phyloP scores from a whole-genome alignment of 768 basidiomycete species.

The Holtermannia corniformis region DNA sequence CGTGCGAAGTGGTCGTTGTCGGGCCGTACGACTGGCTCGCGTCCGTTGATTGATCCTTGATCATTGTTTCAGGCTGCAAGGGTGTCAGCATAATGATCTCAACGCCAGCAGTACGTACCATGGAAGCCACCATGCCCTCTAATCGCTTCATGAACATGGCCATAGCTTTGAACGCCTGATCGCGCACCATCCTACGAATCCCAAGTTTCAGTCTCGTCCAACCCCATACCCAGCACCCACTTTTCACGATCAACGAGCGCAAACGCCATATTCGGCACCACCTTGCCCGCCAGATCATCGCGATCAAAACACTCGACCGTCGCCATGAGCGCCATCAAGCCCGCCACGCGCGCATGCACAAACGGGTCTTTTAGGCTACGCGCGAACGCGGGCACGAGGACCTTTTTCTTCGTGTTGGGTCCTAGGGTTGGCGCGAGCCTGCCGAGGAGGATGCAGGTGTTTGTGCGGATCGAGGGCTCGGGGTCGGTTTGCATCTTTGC shows the following conservation, averaged over 20 bases:
- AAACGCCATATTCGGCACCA: conserved; percentile 73
- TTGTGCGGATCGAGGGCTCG: conserved; percentile 92
- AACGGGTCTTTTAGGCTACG: conserved; percentile 82
- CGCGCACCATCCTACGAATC: conserved; percentile 65
- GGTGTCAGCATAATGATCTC: neutral
- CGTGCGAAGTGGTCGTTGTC: conserved; percentile 33
- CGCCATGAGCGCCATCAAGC: conserved; percentile 91
- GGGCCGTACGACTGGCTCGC: conserved; percentile 20
- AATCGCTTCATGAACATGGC: conserved; percentile 77
- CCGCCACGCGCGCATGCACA: conserved; percentile 86
- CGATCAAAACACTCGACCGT: conserved; percentile 78
- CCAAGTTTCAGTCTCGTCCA: neutral
- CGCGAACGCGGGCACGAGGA: conserved; percentile 91
- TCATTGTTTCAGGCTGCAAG: conserved; percentile 53
- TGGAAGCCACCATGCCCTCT: conserved; percentile 63
- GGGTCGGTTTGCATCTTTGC: conserved; percentile 87
- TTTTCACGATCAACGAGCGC: conserved; percentile 86
- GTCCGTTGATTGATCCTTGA: conserved; percentile 33
- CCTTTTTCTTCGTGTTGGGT: conserved; percentile 83
- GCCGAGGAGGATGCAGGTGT: conserved; percentile 92
- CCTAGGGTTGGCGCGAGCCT: conserved; percentile 76
- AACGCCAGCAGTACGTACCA: conserved; percentile 53
- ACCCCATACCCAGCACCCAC: conserved; percentile 45
- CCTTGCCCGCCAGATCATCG: conserved; percentile 80
- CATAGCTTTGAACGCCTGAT: conserved; percentile 90